Evolutionary conservation across 495 filamentous ascomycete species (phyloP), one percentile per base, ranked within the genome.

Genomic region (Neurospora sp.): DNA sequence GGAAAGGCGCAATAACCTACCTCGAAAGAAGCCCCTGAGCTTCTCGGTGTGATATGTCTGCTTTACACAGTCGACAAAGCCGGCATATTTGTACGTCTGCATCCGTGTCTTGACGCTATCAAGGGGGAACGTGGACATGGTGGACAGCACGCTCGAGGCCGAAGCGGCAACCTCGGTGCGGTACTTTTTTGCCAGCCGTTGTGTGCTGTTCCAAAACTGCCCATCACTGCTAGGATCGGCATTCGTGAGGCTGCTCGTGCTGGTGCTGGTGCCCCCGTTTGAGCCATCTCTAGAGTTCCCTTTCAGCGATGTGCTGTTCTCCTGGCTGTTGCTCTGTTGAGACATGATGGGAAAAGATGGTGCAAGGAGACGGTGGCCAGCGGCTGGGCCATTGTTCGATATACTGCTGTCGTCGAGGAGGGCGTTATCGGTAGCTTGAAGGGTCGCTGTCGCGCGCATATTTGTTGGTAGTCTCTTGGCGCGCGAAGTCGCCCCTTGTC

Each of bases 51-150:
- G 84, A 79, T 94, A 93, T 14, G 92, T 93, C 75, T 91, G 85
- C 39, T 85, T 84, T 45, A 93, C 88, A 78, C 92, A 94, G 77
- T 91, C 89, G 71, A 84, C 73, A 74, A 92, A 89, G 74, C 86
- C 89, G 41, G 88, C 83, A 79, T 92, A 93, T 72, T 88, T 88
- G 82, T 93, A 93, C 27, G 91, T 93, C 84, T 95, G 92, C 89
- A 95, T 92, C 72, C 92, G 91, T 40, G 92, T 93, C 82, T 95
- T 95, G 75, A 94, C 89, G 69, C 91, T 94, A 80, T 95, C 92
- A 70, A 95, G 85, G 38, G 92, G 92, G 79, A 93, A 95, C 27
- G 92, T 89, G 73, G 86, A 83, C 78, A 92, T 84, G 9, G 92
- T 94, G 27, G 91, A 92, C 48, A 93, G 79, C 68, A 94, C 84